A percentile compares a stretch with the other conserved stretches of the same genome.
phyloP scores from a whole-genome alignment of 345 rosid species.

The Raphanus raphanistrum region DNA sequence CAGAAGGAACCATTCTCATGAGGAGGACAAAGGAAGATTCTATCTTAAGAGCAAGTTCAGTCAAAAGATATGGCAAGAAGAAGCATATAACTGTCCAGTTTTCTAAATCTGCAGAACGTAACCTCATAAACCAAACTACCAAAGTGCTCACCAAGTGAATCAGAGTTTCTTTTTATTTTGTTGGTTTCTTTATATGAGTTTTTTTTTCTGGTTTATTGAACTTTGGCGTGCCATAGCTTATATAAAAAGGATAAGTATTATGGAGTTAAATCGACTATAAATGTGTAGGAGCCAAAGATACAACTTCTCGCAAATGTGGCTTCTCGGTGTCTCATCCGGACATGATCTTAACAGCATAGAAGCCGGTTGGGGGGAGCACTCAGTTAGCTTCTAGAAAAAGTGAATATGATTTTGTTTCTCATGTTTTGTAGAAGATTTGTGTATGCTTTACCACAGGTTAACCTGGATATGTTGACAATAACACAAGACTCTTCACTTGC shows the following conservation, averaged over 20 bases:
- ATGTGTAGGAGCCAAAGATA: conserved; percentile 75
- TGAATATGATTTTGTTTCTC: background rate
- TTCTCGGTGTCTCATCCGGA: conserved; percentile 90
- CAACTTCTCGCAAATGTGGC: conserved; percentile 30
- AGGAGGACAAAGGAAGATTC: conserved; percentile 36
- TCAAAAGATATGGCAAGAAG: conserved; percentile 74
- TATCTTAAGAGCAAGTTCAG: conserved; percentile 88
- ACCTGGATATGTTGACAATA: conserved; percentile 87
- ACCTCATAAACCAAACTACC: conserved; percentile 47
- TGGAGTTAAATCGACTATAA: conserved; percentile 96
- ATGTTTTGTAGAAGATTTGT: conserved; percentile 5
- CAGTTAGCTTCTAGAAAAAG: background rate
- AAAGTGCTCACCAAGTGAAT: conserved; percentile 64
- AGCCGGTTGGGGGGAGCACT: conserved; percentile 94
- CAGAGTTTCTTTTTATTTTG: background rate
- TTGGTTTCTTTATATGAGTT: conserved; percentile 16
- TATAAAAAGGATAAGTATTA: conserved; percentile 78
- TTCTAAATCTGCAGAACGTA: conserved; percentile 81
- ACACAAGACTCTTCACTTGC: conserved; percentile 97
- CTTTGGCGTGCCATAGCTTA: conserved; percentile 86
- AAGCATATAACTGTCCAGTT: conserved; percentile 42
- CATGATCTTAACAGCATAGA: conserved; percentile 80
- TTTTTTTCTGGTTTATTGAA: conserved; percentile 18
- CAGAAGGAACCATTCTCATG: conserved; percentile 73
- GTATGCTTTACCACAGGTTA: conserved; percentile 21